Conservation (phyloP, 1,284 basidiomycete genomes). For the Ustilago lituana region DNA sequence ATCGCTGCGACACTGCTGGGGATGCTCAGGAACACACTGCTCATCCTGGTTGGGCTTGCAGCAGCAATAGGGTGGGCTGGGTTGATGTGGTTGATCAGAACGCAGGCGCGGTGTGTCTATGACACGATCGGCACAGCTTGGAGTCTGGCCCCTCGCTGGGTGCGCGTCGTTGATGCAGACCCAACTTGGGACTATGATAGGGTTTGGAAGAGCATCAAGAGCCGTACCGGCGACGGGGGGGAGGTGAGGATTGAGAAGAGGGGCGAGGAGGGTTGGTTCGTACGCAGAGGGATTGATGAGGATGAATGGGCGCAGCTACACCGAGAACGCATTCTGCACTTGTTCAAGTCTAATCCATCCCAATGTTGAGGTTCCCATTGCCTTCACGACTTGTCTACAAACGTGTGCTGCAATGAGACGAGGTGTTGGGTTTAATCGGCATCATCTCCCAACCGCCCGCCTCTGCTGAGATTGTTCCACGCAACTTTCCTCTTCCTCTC, state of each 20-base stretch:
- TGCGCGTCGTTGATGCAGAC: slow-evolving; percentile 1
- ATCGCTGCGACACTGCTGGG: neutral
- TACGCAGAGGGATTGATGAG: slow-evolving; percentile 69
- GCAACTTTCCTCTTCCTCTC: slow-evolving; percentile 8
- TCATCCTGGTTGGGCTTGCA: slow-evolving; percentile 78
- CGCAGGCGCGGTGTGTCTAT: slow-evolving; percentile 15
- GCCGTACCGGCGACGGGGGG: neutral
- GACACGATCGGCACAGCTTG: slow-evolving; percentile 34
- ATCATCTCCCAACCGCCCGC: slow-evolving; percentile 46
- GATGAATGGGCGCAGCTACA: slow-evolving; percentile 22
- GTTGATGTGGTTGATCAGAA: slow-evolving; percentile 16
- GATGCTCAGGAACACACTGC: slow-evolving; percentile 78
- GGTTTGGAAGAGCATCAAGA: neutral
- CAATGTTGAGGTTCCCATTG: too few relatives aligned
- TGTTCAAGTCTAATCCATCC: too few relatives aligned
- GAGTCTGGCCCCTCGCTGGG: slow-evolving; percentile 27
- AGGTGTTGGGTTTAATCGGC: slow-evolving; percentile 13
- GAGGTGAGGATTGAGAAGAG: slow-evolving; percentile 79
- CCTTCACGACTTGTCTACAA: neutral
- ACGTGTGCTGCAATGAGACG: neutral
- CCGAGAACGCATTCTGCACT: slow-evolving; percentile 19
- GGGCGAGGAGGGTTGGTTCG: slow-evolving; percentile 72
- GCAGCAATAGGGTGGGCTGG: slow-evolving; percentile 75
- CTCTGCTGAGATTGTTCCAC: slow-evolving; percentile 45
- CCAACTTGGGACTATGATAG: slow-evolving; percentile 9